Percentiles rank a stretch among this genome's conserved stretches.
phyloP scores from a whole-genome alignment of 2,329 filamentous ascomycete genomes.

The Fusarium coicis region DNA sequence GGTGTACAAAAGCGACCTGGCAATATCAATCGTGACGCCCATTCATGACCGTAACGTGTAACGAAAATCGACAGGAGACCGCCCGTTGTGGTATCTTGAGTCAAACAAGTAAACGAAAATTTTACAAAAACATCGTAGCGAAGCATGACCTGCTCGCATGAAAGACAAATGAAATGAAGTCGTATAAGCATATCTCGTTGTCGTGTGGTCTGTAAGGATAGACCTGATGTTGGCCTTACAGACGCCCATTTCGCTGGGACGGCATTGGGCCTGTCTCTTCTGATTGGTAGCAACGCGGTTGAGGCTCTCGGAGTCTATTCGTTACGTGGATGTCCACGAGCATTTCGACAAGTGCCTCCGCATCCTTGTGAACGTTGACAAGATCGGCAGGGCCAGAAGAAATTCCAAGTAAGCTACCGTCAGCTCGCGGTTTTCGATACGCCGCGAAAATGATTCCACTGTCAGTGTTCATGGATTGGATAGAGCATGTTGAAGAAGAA shows the following conservation, averaged over 20 bases:
- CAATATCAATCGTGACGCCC: conserved; percentile 39
- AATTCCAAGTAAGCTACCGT: conserved; percentile 50
- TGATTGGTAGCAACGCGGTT: conserved; percentile 38
- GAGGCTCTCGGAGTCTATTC: conserved; percentile 49
- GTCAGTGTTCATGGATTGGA: conserved; percentile 50
- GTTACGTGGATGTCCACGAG: conserved; percentile 61
- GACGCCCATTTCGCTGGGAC: conserved; percentile 28
- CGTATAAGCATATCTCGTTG: conserved; percentile 16
- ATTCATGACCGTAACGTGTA: conserved; percentile 44
- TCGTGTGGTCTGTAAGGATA: background rate
- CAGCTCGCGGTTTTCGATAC: conserved; percentile 60
- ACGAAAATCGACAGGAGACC: conserved; percentile 35
- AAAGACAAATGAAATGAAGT: conserved; percentile 14
- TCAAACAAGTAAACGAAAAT: conserved; percentile 29
- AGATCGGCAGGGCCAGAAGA: conserved; percentile 55
- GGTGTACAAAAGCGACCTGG: conserved; percentile 10
- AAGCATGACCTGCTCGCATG: conserved; percentile 2
- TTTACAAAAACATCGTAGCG: background rate
- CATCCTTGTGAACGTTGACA: conserved; percentile 59
- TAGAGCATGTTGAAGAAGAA: conserved; percentile 40
- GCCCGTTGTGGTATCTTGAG: conserved; percentile 47
- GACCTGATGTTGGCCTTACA: background rate
- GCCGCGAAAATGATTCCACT: conserved; percentile 67
- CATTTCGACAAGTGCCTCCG: conserved; percentile 63
- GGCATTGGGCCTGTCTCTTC: conserved; percentile 56